Conservation (phyloP, 495 filamentous ascomycete genomes). For the Cercophora samala region DNA sequence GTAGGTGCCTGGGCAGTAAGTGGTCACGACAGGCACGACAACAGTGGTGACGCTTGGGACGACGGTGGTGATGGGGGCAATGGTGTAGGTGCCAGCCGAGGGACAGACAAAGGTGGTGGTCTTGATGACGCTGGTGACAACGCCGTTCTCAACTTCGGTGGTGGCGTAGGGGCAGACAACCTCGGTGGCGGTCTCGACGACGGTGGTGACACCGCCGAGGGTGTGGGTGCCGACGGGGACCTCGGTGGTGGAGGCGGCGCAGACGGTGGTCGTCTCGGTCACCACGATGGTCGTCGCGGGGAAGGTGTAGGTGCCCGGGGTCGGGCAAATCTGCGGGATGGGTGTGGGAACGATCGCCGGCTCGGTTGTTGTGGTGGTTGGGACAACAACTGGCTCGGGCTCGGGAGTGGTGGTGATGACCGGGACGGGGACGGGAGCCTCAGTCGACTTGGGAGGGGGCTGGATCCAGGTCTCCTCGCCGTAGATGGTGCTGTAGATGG, state of each 20-base stretch:
- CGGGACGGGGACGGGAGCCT: constrained; percentile 10
- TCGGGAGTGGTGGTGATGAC: constrained; percentile 22
- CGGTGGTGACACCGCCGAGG: constrained; percentile 72
- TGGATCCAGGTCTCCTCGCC: constrained; percentile 55
- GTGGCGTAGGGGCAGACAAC: constrained; percentile 72
- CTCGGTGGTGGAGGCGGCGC: constrained; percentile 59
- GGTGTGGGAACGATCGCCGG: constrained; percentile 59
- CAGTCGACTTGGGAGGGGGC: constrained; percentile 35
- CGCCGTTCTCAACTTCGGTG: constrained; percentile 57
- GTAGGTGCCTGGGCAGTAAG: constrained; percentile 69
- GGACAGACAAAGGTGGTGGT: constrained; percentile 78
- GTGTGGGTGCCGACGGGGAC: constrained; percentile 66
- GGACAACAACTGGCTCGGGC: constrained; percentile 6
- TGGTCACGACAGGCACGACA: constrained; percentile 64
- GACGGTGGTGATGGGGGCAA: constrained; percentile 66
- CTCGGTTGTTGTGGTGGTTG: constrained; percentile 30
- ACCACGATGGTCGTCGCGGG: constrained; percentile 71
- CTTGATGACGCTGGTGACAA: constrained; percentile 66
- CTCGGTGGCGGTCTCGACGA: constrained; percentile 66
- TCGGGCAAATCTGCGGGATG: constrained; percentile 62
- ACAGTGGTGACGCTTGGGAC: constrained; percentile 52
- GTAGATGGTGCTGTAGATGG: constrained; percentile 56
- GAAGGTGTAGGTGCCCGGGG: constrained; percentile 76
- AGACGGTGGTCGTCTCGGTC: constrained; percentile 62
- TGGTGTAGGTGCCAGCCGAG: constrained; percentile 74